Conservation (phyloP, 306 rosid species). For the Prunus campanulata region DNA sequence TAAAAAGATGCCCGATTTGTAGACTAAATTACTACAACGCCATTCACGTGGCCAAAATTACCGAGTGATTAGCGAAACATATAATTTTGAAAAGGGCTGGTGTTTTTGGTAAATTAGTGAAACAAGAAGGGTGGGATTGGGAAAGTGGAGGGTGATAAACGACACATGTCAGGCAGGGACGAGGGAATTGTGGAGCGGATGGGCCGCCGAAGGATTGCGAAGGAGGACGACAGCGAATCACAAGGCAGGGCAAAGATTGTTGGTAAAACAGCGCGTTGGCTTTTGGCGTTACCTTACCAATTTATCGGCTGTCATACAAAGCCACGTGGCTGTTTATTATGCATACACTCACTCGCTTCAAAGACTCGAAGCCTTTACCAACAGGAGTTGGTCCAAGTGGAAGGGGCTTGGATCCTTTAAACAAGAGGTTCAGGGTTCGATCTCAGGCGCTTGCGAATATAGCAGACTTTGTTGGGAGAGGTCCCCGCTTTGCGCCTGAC, state of each 20-base stretch:
- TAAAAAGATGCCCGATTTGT: background rate
- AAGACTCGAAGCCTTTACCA: background rate
- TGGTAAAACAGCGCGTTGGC: background rate
- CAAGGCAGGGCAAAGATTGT: background rate
- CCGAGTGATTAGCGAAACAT: too few species aligned
- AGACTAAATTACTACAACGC: background rate
- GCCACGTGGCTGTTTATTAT: background rate
- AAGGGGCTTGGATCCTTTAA: too few species aligned
- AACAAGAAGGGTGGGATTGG: background rate
- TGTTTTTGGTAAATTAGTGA: background rate
- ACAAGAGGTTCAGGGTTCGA: too few species aligned
- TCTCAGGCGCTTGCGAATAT: too few species aligned
- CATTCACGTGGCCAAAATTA: background rate
- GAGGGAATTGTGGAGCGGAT: constrained; percentile 21
- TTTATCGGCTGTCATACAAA: background rate
- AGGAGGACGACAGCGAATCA: constrained; percentile 37
- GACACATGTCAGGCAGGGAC: constrained; percentile 1
- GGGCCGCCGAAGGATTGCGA: constrained; percentile 25
- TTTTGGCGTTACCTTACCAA: background rate
- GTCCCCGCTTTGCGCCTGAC: too few species aligned
- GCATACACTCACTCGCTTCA: background rate
- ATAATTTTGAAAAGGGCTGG: too few species aligned
- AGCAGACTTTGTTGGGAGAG: too few species aligned
- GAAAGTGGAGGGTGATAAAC: constrained; percentile 7
- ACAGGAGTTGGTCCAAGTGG: too few species aligned